These are phyloP conservation scores for Arthroderma uncinatum DNA, from an alignment of 2,329 filamentous ascomycete genomes.

Conservation along the genomic window DNA sequence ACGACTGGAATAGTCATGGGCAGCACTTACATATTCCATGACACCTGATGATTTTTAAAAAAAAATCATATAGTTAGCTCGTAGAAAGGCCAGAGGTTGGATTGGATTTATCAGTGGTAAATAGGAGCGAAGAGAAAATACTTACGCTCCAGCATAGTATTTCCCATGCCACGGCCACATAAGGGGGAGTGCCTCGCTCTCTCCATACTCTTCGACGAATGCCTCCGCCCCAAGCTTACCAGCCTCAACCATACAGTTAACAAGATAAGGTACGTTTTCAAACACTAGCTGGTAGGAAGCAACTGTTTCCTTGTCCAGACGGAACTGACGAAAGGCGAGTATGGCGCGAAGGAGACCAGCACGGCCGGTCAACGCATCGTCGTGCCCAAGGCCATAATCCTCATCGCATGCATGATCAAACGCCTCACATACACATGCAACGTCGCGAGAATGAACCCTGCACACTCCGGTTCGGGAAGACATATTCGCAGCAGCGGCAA, in stretches of 20 bases:
- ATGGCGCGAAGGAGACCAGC: slow-evolving; percentile 29
- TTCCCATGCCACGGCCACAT: slow-evolving; percentile 33
- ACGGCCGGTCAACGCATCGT: slow-evolving; percentile 32
- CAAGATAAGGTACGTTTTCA: slow-evolving; percentile 22
- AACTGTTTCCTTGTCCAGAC: slow-evolving; percentile 17
- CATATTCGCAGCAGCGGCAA: slow-evolving; percentile 15
- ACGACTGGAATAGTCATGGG: neutral
- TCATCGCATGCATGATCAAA: slow-evolving; percentile 24
- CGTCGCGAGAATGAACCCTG: slow-evolving; percentile 21
- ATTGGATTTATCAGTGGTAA: neutral
- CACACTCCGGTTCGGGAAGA: slow-evolving; percentile 8
- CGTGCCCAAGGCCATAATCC: slow-evolving; percentile 24
- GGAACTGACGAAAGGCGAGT: slow-evolving; percentile 25
- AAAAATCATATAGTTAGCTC: neutral
- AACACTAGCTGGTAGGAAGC: slow-evolving; percentile 20
- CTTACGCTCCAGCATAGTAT: slow-evolving; percentile 31
- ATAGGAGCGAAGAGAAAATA: slow-evolving; percentile 3
- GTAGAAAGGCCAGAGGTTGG: too few relatives aligned
- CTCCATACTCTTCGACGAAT: slow-evolving; percentile 23
- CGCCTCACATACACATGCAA: slow-evolving; percentile 22
- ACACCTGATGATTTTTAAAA: neutral
- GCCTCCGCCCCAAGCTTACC: slow-evolving; percentile 25
- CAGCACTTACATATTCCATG: slow-evolving; percentile 17
- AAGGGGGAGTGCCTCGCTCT: slow-evolving; percentile 25
- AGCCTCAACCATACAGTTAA: slow-evolving; percentile 25